phyloP scores from a whole-genome alignment of 495 filamentous ascomycete species.

The Margaritispora aquatica region DNA sequence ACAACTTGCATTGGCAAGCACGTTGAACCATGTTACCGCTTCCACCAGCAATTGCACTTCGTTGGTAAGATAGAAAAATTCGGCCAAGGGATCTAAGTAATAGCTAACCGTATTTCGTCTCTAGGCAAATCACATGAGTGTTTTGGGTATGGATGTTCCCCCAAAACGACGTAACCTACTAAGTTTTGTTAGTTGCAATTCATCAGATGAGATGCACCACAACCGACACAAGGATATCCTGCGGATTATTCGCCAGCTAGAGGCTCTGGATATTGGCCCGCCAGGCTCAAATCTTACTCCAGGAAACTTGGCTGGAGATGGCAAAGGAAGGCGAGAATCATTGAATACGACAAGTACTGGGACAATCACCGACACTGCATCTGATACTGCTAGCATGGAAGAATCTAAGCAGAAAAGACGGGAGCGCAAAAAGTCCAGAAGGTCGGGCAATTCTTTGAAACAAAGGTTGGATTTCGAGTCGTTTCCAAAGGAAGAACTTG shows the following conservation, averaged over 20 bases:
- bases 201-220: constrained; percentile 23
- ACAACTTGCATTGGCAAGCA: constrained; percentile 23
- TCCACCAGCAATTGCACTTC: constrained; percentile 25
- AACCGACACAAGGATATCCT: constrained; percentile 23
- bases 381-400: neutral
- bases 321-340: neutral
- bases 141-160: constrained; percentile 13
- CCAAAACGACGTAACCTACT: neutral
- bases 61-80: constrained; percentile 15
- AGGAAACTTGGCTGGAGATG: neutral
- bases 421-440: constrained; percentile 17
- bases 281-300: neutral
- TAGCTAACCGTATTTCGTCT: neutral
- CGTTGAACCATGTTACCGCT: constrained; percentile 25
- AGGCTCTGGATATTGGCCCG: constrained; percentile 7
- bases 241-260: constrained; percentile 14
- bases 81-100: neutral
- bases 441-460: neutral
- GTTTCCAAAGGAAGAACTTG: constrained; percentile 15
- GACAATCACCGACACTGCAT: constrained; percentile 8
- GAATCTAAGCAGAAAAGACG: constrained; percentile 2
- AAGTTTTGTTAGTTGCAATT: constrained; percentile 18
- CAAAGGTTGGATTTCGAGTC: constrained; percentile 6
- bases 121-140: constrained; percentile 24
- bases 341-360: neutral